Base-by-base conservation (phyloP, 805 yeast species). In the Pichia scutulata region DNA sequence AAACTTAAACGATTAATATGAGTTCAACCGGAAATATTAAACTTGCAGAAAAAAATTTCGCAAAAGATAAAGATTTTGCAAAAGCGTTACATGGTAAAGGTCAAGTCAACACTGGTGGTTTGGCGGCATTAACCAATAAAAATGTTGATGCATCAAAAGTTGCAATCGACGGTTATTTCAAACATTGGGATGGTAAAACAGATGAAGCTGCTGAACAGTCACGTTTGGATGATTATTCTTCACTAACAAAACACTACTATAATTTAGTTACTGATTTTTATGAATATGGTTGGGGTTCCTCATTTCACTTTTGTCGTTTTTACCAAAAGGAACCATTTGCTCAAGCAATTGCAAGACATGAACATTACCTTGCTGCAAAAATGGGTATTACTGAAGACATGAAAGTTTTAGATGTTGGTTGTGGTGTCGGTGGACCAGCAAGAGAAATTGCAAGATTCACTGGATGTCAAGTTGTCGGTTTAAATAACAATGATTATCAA, bases 361-460 rank as follows among this genome's bases (percentile, higher is more conserved):
- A 92, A 74, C 98, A 93, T 72, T 93, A 79, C 70, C 74, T 92
- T 59, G 99, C 99, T 41, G 73, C 76, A 69, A 84, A 86, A 73
- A 89, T 90, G 78, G 86, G 86, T 55, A 75, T 92, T 61, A 69
- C 75, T 60, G 86, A 82, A 60, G 78, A 81, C 60, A 86, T 86
- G 88, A 82, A 83, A 64, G 99, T 92, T 18, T 77, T 92, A 60
- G 99, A 92, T 67, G 99, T 92, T 51, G 99, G 99, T 44, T 93
- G 99, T 75, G 99, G 99, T 77, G 96, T 92, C 61, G 99, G 99
- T 66, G 99, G 99, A 41, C 99, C 99, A 62, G 97, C 96, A 22
- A 85, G 97, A 70, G 97, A 93, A 74, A 92, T 92, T 63, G 77
- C 85, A 54, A 81, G 96, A 66, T 92, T 92, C 75, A 85, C 98